phyloP scores from a whole-genome alignment of 129 eudicot genomes.

The Escallonia herrerae region DNA sequence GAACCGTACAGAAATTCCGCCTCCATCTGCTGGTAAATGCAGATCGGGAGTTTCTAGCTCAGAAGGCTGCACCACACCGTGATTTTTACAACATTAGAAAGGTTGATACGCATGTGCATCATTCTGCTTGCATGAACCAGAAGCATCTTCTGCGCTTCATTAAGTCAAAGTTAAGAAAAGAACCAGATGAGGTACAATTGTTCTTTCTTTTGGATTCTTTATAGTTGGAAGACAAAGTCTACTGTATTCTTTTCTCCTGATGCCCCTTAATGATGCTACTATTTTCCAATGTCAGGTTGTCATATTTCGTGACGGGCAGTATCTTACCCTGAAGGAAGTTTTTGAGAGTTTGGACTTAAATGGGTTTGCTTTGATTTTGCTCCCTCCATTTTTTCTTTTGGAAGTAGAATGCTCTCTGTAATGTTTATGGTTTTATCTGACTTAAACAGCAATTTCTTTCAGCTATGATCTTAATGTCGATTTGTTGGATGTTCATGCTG shows the following conservation, averaged over 20 bases:
- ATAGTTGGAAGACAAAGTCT: background rate
- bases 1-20: slow-evolving; percentile 58
- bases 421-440: background rate
- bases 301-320: slow-evolving; percentile 70
- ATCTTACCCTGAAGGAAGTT: slow-evolving; percentile 64
- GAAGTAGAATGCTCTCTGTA: background rate
- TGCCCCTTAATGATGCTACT: slow-evolving; percentile 2
- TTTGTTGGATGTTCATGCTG: slow-evolving; percentile 72
- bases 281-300: slow-evolving; percentile 46
- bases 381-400: background rate
- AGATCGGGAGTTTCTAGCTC: slow-evolving; percentile 61
- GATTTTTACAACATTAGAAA: slow-evolving; percentile 71
- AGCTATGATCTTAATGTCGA: slow-evolving; percentile 74
- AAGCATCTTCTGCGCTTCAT: slow-evolving; percentile 70
- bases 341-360: slow-evolving; percentile 67
- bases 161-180: slow-evolving; percentile 59
- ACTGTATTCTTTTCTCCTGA: background rate
- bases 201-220: background rate
- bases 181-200: slow-evolving; percentile 62
- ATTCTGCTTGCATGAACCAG: slow-evolving; percentile 85
- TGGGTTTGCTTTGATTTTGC: slow-evolving; percentile 33
- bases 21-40: slow-evolving; percentile 71
- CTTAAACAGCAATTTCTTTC: slow-evolving; percentile 6
- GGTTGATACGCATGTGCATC: slow-evolving; percentile 76
- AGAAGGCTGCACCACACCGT: slow-evolving; percentile 72